These are phyloP conservation scores for Royoungia palumana DNA, from an alignment of 768 basidiomycete genomes.

Conservation along the genomic window DNA sequence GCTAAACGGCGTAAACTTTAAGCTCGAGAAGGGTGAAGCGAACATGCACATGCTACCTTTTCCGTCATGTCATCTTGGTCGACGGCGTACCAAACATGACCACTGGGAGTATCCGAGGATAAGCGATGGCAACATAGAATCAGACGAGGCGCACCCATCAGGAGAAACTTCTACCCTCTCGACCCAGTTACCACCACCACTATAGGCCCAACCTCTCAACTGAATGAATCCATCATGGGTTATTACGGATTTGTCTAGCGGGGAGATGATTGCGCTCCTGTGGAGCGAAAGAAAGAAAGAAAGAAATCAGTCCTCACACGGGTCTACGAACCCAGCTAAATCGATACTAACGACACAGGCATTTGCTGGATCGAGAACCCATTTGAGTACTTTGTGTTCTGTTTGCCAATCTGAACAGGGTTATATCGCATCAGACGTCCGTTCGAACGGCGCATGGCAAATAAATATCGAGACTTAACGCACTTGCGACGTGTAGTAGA, in stretches of 20 bases:
- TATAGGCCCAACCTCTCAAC: constrained; percentile 43
- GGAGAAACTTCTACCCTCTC: constrained; percentile 52
- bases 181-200: constrained; percentile 51
- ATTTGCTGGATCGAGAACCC: constrained; percentile 57
- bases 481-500: constrained; percentile 52
- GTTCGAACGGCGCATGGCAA: neutral
- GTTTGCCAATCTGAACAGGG: constrained; percentile 35
- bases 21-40: constrained; percentile 9
- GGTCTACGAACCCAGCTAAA: neutral
- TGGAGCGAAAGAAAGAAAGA: neutral
- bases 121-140: neutral
- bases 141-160: neutral
- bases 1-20: constrained; percentile 26
- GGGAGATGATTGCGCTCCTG: constrained; percentile 16
- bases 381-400: constrained; percentile 49
- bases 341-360: constrained; percentile 49
- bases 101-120: neutral
- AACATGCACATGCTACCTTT: too few relatives aligned
- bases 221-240: constrained; percentile 48
- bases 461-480: constrained; percentile 6
- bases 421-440: neutral
- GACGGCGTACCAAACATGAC: constrained; percentile 17
- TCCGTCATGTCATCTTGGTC: too few relatives aligned
- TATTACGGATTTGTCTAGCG: constrained; percentile 40
- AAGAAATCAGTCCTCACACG: neutral